These are phyloP conservation scores for Aspergillus brunneoviolaceus DNA, from an alignment of 2,329 filamentous ascomycete species.

Conservation along the genomic window DNA sequence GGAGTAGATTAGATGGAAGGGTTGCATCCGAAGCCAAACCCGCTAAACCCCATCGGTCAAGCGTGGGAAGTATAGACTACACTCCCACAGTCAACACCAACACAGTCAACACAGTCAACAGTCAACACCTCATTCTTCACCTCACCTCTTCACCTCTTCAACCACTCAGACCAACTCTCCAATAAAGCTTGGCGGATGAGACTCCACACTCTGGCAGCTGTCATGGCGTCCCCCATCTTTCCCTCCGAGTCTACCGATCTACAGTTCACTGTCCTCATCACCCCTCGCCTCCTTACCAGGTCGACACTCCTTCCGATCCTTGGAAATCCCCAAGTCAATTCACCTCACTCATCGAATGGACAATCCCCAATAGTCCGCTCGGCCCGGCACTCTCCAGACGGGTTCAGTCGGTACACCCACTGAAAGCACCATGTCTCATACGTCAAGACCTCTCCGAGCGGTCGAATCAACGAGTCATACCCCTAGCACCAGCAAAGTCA, in stretches of 20 bases:
- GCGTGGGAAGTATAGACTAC: too few relatives aligned
- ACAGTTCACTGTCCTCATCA: too few relatives aligned
- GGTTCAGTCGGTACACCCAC: not conserved
- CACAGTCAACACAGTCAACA: too few relatives aligned
- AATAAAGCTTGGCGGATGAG: not conserved
- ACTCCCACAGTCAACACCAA: too few relatives aligned
- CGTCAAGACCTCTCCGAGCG: conserved; percentile 22
- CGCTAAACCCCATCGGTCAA: not conserved
- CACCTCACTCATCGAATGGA: not conserved
- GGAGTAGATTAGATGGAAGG: too few relatives aligned
- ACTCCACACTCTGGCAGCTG: not conserved
- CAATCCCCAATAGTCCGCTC: not conserved
- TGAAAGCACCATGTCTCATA: conserved; percentile 20
- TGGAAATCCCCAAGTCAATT: not conserved
- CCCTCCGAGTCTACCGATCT: too few relatives aligned
- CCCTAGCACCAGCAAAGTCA: not conserved
- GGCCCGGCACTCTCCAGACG: conserved; percentile 8
- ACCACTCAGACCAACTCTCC: not conserved
- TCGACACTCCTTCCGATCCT: not conserved
- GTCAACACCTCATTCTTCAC: too few relatives aligned
- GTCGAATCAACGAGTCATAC: conserved; percentile 14
- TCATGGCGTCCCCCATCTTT: not conserved
- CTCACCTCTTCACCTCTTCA: not conserved
- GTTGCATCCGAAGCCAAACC: not conserved
- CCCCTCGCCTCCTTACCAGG: not conserved